Conservation (phyloP, 768 basidiomycete species). For the Russula brevipes region DNA sequence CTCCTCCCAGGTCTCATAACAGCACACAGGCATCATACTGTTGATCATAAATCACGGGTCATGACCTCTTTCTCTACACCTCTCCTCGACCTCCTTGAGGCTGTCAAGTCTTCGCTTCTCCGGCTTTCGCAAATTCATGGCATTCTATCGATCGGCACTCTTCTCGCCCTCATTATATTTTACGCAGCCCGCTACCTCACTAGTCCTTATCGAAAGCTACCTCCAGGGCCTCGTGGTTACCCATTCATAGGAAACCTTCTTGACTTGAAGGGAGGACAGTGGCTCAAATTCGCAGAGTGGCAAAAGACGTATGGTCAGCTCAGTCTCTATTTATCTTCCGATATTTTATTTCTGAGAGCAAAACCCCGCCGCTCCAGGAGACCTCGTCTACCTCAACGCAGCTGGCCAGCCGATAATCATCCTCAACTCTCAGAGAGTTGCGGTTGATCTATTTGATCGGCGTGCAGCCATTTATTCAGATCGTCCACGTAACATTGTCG, state of each 20-base stretch:
- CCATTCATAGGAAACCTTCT: not conserved
- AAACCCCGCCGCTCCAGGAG: not conserved
- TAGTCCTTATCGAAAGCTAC: not conserved
- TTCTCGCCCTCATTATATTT: not conserved
- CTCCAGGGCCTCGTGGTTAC: slow-evolving; percentile 1
- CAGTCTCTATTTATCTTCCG: too few species aligned
- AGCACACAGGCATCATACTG: too few species aligned
- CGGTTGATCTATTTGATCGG: not conserved
- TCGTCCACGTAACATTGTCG: not conserved
- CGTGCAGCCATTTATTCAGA: not conserved
- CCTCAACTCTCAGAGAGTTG: not conserved
- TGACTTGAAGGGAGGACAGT: not conserved
- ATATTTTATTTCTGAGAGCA: not conserved
- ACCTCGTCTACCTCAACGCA: not conserved
- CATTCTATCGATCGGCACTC: not conserved
- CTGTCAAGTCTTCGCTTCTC: not conserved
- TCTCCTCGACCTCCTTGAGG: not conserved
- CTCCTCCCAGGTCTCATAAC: too few species aligned
- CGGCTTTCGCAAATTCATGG: not conserved
- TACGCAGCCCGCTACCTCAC: not conserved
- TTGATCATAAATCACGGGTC: too few species aligned
- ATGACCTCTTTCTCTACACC: not conserved
- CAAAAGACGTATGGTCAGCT: not conserved
- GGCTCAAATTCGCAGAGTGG: not conserved
- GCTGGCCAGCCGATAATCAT: not conserved